Evolutionary conservation across 352 stramenopile genomes (phyloP).

Genomic region (Globisporangium perplexum): DNA sequence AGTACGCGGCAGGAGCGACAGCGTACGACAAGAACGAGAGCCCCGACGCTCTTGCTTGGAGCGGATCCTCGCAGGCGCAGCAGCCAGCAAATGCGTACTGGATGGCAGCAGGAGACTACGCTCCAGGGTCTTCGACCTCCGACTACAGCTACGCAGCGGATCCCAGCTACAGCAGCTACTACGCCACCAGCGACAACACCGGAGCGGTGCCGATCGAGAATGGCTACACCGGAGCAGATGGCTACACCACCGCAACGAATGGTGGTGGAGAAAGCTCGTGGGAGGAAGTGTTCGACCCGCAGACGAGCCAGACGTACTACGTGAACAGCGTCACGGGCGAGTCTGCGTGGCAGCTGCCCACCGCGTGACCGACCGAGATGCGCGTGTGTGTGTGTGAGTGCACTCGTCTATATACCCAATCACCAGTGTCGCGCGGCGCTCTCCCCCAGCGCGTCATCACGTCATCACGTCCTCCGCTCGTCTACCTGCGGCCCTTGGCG

Average conservation of each 20-base stretch:
- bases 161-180: neutral
- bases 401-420: conserved; percentile 18
- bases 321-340: conserved; percentile 57
- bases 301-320: conserved; percentile 49
- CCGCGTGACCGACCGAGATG: neutral
- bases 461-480: neutral
- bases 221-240: neutral
- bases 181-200: too few relatives aligned
- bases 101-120: neutral
- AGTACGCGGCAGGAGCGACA: neutral
- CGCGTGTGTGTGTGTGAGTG: too few relatives aligned
- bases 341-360: conserved; percentile 42
- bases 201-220: conserved; percentile 2
- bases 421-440: neutral
- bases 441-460: neutral
- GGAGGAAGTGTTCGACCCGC: conserved; percentile 65
- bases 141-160: neutral
- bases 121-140: neutral
- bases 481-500: conserved; percentile 43
- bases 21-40: neutral
- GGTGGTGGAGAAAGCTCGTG: conserved; percentile 16
- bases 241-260: neutral
- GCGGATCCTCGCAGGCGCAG: neutral
- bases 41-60: neutral
- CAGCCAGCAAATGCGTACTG: neutral